Conservation (phyloP, 148 eudicot species). For the Spergularia bocconei region DNA sequence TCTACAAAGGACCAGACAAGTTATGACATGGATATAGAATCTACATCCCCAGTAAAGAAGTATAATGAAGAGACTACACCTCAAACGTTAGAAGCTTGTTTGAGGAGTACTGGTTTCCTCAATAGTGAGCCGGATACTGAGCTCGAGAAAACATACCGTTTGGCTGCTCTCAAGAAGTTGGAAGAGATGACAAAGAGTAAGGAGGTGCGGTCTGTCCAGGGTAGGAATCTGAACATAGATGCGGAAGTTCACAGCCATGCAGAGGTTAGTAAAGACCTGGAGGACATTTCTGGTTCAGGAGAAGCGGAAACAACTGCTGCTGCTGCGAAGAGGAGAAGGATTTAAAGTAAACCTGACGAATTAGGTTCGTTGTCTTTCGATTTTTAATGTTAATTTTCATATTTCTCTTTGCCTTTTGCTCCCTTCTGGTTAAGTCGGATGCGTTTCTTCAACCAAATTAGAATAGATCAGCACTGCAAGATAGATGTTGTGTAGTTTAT, state of each 20-base stretch:
- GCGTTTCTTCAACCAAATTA: too few relatives aligned
- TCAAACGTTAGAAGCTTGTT: constrained; percentile 2
- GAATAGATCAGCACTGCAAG: too few relatives aligned
- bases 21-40: background rate
- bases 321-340: constrained; percentile 26
- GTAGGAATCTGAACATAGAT: background rate
- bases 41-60: background rate
- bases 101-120: background rate
- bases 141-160: constrained; percentile 27
- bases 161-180: constrained; percentile 30
- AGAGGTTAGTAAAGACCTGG: constrained; percentile 6
- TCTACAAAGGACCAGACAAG: background rate
- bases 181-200: constrained; percentile 30
- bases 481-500: too few relatives aligned
- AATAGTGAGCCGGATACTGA: constrained; percentile 15
- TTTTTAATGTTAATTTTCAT: background rate
- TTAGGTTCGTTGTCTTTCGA: constrained; percentile 16
- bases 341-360: constrained; percentile 4
- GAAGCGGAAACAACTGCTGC: constrained; percentile 9
- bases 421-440: background rate
- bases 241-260: background rate
- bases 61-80: constrained; percentile 3
- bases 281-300: constrained; percentile 12
- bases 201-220: background rate
- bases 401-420: background rate